Evolutionary conservation across 352 stramenopile genomes (phyloP).

Genomic region (Globisporangium cederbergense): DNA sequence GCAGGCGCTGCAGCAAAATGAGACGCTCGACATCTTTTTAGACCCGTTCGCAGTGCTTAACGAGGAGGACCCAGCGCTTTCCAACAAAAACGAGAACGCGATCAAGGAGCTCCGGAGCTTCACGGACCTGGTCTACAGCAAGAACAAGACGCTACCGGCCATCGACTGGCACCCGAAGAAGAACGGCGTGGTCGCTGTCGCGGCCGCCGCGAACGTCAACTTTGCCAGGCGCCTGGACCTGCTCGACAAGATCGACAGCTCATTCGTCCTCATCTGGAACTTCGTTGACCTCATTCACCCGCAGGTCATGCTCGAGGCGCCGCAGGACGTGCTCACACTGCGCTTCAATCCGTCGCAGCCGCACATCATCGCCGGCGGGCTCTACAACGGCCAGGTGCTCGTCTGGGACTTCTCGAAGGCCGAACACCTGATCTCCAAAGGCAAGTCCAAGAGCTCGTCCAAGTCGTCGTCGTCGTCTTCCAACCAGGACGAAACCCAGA

Average conservation of each 20-base stretch:
- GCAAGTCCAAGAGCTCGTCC: conserved; percentile 37
- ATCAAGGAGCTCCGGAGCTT: conserved; percentile 92
- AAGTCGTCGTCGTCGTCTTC: conserved; percentile 13
- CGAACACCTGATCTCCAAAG: conserved; percentile 59
- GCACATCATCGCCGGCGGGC: conserved; percentile 73
- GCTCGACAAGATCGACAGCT: conserved; percentile 73
- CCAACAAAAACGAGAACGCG: conserved; percentile 84
- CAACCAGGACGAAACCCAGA: conserved; percentile 36
- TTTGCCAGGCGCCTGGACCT: conserved; percentile 84
- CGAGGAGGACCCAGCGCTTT: conserved; percentile 56
- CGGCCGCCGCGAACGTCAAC: conserved; percentile 79
- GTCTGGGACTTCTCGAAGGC: conserved; percentile 90
- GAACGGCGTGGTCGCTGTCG: conserved; percentile 86
- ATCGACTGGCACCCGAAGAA: conserved; percentile 92
- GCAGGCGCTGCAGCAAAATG: conserved; percentile 78
- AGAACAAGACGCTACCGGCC: conserved; percentile 86
- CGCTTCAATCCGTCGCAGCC: conserved; percentile 88
- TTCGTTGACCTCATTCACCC: conserved; percentile 94
- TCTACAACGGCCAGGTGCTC: conserved; percentile 88
- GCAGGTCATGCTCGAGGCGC: conserved; percentile 90
- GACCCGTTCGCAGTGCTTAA: conserved; percentile 71
- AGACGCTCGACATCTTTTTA: conserved; percentile 83
- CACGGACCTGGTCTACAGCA: conserved; percentile 92
- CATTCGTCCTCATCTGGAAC: conserved; percentile 93
- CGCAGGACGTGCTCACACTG: conserved; percentile 88